Conservation (phyloP, 164 flowering plant genomes). For the Macadamia tetraphylla region DNA sequence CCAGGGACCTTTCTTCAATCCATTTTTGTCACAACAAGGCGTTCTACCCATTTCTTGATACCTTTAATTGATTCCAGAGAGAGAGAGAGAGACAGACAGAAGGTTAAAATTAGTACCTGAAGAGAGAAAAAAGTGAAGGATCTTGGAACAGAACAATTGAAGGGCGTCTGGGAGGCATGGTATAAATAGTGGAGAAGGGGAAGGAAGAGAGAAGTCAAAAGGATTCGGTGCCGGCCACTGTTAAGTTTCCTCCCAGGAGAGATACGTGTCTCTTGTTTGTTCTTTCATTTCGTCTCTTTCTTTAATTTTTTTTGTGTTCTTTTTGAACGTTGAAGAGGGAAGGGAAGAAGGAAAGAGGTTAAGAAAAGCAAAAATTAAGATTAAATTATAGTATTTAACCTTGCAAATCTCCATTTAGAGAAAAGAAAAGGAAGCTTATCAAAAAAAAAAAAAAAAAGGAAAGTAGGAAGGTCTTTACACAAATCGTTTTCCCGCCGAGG, state of each 20-base stretch:
- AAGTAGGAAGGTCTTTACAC: no score
- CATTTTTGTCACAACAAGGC: slow-evolving; percentile 88
- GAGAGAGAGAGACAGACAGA: not conserved
- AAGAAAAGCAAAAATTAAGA: no score
- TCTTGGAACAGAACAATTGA: not conserved
- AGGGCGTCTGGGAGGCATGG: not conserved
- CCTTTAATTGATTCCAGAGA: not conserved
- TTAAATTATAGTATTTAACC: no score
- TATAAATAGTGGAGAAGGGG: not conserved
- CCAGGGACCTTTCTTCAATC: slow-evolving; percentile 95
- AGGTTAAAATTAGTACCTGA: no score
- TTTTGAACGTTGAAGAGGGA: no score
- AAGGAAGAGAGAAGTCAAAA: slow-evolving; percentile 33
- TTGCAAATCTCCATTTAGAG: no score
- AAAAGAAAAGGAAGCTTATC: not conserved
- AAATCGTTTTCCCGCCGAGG: not conserved
- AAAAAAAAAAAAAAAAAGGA: no score
- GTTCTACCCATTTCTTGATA: slow-evolving; percentile 67
- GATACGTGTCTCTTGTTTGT: slow-evolving; percentile 25
- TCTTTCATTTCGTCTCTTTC: not conserved
- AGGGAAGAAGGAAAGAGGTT: no score
- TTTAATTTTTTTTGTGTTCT: not conserved
- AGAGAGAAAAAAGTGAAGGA: not conserved
- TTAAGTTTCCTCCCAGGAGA: slow-evolving; percentile 7
- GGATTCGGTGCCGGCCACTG: slow-evolving; percentile 43